Percentiles rank a stretch among this genome's conserved stretches.
Evolutionary conservation across 768 basidiomycete genomes (phyloP).

Genomic region (Mycena vitilis): DNA sequence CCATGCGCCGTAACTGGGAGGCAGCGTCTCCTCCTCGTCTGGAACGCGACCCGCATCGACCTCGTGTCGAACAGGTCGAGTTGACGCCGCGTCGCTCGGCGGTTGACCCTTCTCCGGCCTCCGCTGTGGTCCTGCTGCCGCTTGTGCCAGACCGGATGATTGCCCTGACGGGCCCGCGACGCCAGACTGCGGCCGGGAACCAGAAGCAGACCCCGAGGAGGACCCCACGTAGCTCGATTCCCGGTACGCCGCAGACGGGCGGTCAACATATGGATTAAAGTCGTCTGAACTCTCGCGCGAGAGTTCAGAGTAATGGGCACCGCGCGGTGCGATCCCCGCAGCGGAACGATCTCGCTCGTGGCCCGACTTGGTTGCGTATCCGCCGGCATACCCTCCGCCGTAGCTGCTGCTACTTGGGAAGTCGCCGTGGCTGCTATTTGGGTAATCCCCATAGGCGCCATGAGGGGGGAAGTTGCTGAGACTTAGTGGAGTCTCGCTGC

Average conservation of each 20-base stretch:
- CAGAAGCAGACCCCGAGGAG: not conserved
- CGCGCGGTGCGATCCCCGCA: not conserved
- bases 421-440: slow-evolving; percentile 8
- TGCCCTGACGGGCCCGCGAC: not conserved
- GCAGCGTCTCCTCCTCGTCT: slow-evolving; percentile 20
- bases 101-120: slow-evolving; percentile 16
- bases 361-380: slow-evolving; percentile 11
- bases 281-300: slow-evolving; percentile 16
- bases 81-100: slow-evolving; percentile 19
- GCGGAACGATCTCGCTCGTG: slow-evolving; percentile 9
- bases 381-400: not conserved
- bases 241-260: not conserved
- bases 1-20: slow-evolving; percentile 33
- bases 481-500: slow-evolving; percentile 15
- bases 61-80: slow-evolving; percentile 28
- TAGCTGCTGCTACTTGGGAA: not conserved
- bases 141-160: not conserved
- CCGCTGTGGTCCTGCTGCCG: not conserved
- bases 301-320: slow-evolving; percentile 22
- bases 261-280: slow-evolving; percentile 26
- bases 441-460: not conserved
- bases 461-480: slow-evolving; percentile 13
- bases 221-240: not conserved
- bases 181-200: slow-evolving; percentile 2
- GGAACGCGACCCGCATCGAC: slow-evolving; percentile 33